A percentile compares a stretch with the other conserved stretches of the same genome.
These are phyloP conservation scores for Arctium minus DNA, from an alignment of 129 eudicot species.

Conservation along the genomic window DNA sequence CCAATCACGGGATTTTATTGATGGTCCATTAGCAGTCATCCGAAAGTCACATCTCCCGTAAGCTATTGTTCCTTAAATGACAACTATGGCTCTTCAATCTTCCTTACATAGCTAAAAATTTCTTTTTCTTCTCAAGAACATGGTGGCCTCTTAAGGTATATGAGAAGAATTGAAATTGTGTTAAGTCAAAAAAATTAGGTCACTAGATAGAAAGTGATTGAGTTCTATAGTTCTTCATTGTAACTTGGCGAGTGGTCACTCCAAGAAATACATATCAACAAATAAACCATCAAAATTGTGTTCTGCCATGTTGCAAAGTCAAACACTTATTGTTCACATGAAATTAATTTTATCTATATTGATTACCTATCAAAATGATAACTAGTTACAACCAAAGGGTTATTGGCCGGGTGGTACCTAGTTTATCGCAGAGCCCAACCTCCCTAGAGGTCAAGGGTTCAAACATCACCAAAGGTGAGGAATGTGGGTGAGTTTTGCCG, in stretches of 20 bases:
- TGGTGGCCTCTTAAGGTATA: background rate
- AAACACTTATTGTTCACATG: background rate
- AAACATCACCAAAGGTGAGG: background rate
- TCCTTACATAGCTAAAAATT: background rate
- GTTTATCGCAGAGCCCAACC: background rate
- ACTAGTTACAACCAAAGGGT: background rate
- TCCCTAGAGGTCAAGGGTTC: background rate
- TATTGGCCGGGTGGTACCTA: background rate
- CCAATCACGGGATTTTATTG: background rate
- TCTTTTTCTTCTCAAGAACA: background rate
- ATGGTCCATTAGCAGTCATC: background rate
- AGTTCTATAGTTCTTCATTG: background rate
- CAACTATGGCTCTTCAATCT: background rate
- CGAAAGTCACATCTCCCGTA: background rate
- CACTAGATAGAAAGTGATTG: background rate
- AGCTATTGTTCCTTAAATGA: background rate
- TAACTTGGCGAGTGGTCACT: background rate
- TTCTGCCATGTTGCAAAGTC: background rate
- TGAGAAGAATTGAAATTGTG: background rate
- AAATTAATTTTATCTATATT: background rate
- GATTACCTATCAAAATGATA: background rate
- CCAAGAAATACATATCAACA: background rate
- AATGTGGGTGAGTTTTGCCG: background rate
- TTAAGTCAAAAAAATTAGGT: background rate
- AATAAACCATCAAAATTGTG: background rate